A percentile compares a stretch with the other conserved stretches of the same genome.
These are phyloP conservation scores for Pseudopithomyces chartarum DNA, from an alignment of 2,329 filamentous ascomycete species.

Conservation along the genomic window DNA sequence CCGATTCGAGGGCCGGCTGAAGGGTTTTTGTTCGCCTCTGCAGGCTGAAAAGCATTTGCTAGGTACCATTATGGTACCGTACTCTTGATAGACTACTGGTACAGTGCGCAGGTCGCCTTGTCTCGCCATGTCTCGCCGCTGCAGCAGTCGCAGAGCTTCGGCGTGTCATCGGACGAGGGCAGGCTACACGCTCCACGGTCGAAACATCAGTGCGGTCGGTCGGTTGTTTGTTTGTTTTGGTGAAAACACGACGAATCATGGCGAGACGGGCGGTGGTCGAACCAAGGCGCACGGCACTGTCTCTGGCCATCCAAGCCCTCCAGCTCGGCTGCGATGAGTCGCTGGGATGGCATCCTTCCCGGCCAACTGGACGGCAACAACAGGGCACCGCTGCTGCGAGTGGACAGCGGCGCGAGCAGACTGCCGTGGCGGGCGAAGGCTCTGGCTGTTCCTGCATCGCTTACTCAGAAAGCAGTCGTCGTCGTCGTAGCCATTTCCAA, in stretches of 20 bases:
- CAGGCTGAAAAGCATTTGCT: no score
- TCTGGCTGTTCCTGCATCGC: slow-evolving; percentile 28
- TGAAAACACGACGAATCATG: neutral
- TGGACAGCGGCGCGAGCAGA: neutral
- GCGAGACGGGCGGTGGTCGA: neutral
- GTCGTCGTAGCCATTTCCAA: slow-evolving; percentile 3
- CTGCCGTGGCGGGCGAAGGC: neutral
- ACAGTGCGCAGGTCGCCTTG: neutral
- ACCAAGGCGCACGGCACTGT: neutral
- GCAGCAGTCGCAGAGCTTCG: no score
- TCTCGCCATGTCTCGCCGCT: no score
- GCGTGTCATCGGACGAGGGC: neutral
- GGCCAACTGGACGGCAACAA: neutral
- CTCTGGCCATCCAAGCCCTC: neutral
- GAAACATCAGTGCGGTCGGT: slow-evolving; percentile 5
- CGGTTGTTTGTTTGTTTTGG: slow-evolving; percentile 10
- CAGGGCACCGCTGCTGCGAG: neutral
- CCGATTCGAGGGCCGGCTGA: slow-evolving; percentile 32
- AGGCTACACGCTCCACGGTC: neutral
- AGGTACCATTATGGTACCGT: no score
- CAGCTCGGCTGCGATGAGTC: neutral
- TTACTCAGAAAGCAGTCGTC: slow-evolving; percentile 23
- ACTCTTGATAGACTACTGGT: no score
- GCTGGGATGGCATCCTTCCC: neutral
- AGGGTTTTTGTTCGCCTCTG: slow-evolving; percentile 20